A percentile compares a stretch with the other conserved stretches of the same genome.
Evolutionary conservation across 352 stramenopile species (phyloP).

Genomic region (Pythium coloratum): DNA sequence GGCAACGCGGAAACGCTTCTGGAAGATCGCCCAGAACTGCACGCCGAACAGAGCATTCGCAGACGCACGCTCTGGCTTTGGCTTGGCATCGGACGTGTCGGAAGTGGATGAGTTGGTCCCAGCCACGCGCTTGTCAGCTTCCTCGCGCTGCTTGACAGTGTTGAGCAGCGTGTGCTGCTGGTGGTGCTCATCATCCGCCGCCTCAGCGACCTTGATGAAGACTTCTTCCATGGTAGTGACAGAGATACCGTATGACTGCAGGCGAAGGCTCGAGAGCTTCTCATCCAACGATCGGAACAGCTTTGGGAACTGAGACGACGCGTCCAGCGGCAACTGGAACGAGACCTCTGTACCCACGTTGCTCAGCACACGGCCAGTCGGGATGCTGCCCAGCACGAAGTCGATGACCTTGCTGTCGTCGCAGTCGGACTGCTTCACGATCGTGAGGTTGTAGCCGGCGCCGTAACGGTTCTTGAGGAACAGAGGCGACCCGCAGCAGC

Average conservation of each 20-base stretch:
- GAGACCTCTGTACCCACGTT: constrained; percentile 73
- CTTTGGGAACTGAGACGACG: constrained; percentile 46
- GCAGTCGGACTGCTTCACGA: constrained; percentile 27
- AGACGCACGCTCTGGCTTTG: neutral
- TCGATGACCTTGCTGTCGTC: constrained; percentile 25
- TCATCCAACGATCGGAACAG: constrained; percentile 68
- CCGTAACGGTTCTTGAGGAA: constrained; percentile 91
- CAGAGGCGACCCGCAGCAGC: constrained; percentile 38
- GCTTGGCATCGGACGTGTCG: too few relatives aligned
- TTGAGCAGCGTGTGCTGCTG: constrained; percentile 32
- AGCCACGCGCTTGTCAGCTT: neutral
- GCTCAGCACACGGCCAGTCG: constrained; percentile 47
- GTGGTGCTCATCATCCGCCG: constrained; percentile 19
- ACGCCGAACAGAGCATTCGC: constrained; percentile 2
- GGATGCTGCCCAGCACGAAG: constrained; percentile 40
- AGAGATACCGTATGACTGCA: constrained; percentile 90
- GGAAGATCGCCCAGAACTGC: constrained; percentile 50
- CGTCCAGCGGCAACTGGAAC: constrained; percentile 63
- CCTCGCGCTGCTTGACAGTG: constrained; percentile 12
- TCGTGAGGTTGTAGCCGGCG: constrained; percentile 69
- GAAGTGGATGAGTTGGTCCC: neutral
- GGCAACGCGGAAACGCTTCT: constrained; percentile 59
- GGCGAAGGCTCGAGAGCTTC: constrained; percentile 34
- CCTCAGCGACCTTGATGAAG: constrained; percentile 83
- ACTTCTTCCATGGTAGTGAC: constrained; percentile 97